These are phyloP conservation scores for Prunus persica DNA, from an alignment of 306 rosid genomes.

Conservation along the genomic window Prunus_persica_NCBIv2 NC_034011.1:6582501-6583000, in stretches of 20 bases:
- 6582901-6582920: conserved; percentile 66
- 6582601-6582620: conserved; percentile 66
- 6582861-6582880: conserved; percentile 59
- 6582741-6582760: conserved; percentile 63
- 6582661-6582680: conserved; percentile 63
- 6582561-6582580: conserved; percentile 55
- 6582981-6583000: conserved; percentile 61
- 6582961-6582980: conserved; percentile 80
- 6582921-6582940: conserved; percentile 62
- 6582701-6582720: conserved; percentile 49
- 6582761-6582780: conserved; percentile 44
- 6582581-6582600: conserved; percentile 48
- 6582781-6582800: conserved; percentile 62
- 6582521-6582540: conserved; percentile 33
- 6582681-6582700: conserved; percentile 64
- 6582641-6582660: conserved; percentile 32
- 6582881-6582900: conserved; percentile 59
- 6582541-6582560: conserved; percentile 56
- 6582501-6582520: conserved; percentile 68
- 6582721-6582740: conserved; percentile 64
- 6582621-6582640: conserved; percentile 76
- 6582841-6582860: conserved; percentile 57
- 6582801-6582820: conserved; percentile 50
- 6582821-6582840: conserved; percentile 55
- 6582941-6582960: conserved; percentile 43